A percentile compares a stretch with the other conserved stretches of the same genome.
Conservation (phyloP, 202 grass and related monocot species). For the Zoysia matrella region DNA sequence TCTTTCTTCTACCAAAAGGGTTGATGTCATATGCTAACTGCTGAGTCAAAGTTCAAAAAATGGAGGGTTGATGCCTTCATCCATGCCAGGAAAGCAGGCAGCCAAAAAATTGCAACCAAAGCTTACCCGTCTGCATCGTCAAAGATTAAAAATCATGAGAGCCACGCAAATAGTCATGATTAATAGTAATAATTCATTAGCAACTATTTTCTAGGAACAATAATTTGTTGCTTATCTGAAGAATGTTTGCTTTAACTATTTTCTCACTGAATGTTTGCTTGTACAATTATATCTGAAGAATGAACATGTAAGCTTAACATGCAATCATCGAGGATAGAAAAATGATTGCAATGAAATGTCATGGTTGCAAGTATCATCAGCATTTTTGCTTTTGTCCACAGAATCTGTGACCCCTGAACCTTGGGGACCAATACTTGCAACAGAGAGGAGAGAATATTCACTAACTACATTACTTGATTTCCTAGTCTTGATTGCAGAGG, state of each 20-base stretch:
- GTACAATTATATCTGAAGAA: not conserved
- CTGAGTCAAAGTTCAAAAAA: slow-evolving; percentile 22
- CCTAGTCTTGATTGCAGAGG: slow-evolving; percentile 21
- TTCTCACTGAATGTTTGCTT: slow-evolving; percentile 4
- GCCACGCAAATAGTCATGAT: not conserved
- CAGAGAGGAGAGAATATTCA: slow-evolving; percentile 37
- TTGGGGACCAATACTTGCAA: slow-evolving; percentile 40
- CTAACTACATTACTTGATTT: slow-evolving; percentile 42
- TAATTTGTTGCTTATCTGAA: not conserved
- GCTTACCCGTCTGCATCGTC: slow-evolving; percentile 38
- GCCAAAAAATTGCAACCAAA: not conserved
- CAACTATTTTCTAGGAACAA: not conserved
- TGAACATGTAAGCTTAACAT: slow-evolving; percentile 24
- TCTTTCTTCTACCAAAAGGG: slow-evolving; percentile 30
- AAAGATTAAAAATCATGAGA: slow-evolving; percentile 32
- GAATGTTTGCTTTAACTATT: not conserved
- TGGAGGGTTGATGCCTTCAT: slow-evolving; percentile 1
- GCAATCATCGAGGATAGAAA: slow-evolving; percentile 23
- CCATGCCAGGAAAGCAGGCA: slow-evolving; percentile 24
- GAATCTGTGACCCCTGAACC: slow-evolving; percentile 11
- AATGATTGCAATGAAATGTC: slow-evolving; percentile 42
- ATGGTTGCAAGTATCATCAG: slow-evolving; percentile 29
- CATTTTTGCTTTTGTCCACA: slow-evolving; percentile 41
- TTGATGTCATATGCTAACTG: slow-evolving; percentile 25
- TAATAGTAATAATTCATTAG: not conserved